Percentiles rank a stretch among this genome's conserved stretches.
These are phyloP conservation scores for Ascochyta lentis DNA, from an alignment of 2,329 filamentous ascomycete genomes.

Conservation along the genomic window DNA sequence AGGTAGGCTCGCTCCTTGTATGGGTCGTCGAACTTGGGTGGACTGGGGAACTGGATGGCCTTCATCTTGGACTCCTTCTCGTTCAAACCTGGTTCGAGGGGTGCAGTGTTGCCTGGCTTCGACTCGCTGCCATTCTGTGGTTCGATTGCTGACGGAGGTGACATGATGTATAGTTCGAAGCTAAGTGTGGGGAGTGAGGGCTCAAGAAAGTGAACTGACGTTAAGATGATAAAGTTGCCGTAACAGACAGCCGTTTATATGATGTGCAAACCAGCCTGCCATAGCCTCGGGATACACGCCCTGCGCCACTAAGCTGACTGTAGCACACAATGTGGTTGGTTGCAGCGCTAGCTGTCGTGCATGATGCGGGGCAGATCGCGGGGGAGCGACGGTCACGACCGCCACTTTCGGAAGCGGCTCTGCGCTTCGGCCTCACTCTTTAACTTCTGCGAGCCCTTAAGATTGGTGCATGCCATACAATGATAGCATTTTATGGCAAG, in stretches of 20 bases:
- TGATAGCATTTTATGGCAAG: too few relatives aligned
- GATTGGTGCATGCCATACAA: not conserved
- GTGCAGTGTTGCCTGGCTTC: conserved; percentile 37
- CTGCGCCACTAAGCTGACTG: conserved; percentile 8
- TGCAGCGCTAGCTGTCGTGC: not conserved
- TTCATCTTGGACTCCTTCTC: conserved; percentile 35
- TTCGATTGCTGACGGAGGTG: conserved; percentile 44
- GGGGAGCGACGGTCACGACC: conserved; percentile 11
- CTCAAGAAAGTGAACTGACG: not conserved
- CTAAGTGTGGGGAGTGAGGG: not conserved
- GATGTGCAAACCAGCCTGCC: not conserved
- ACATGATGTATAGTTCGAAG: conserved; percentile 18
- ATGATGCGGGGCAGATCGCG: conserved; percentile 13
- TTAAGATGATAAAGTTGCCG: not conserved
- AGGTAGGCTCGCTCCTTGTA: conserved; percentile 48
- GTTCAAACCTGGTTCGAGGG: conserved; percentile 43
- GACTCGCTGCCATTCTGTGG: conserved; percentile 31
- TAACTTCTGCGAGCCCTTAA: not conserved
- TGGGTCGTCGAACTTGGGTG: conserved; percentile 47
- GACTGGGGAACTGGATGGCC: conserved; percentile 34
- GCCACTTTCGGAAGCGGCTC: conserved; percentile 9
- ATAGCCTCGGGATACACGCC: conserved; percentile 12
- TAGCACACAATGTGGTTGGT: conserved; percentile 11
- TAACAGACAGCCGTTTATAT: not conserved
- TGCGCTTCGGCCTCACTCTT: not conserved